phyloP scores from a whole-genome alignment of 169 alveolate species.

The Plasmodium gonderi region DNA sequence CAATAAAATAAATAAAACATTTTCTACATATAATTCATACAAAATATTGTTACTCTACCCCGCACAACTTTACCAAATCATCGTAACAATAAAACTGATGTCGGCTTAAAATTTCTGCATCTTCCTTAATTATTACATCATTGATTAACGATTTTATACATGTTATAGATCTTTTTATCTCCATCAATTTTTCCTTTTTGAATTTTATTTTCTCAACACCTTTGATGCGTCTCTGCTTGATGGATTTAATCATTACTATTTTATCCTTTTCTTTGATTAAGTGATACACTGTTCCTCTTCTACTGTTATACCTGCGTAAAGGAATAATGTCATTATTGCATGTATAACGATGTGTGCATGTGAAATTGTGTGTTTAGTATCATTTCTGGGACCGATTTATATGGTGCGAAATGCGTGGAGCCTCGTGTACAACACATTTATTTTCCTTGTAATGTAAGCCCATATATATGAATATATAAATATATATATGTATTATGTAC shows the following conservation, averaged over 20 bases:
- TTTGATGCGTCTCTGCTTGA: constrained; percentile 31
- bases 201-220: constrained; percentile 2
- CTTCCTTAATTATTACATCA: constrained; percentile 15
- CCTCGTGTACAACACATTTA: neutral
- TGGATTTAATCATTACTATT: constrained; percentile 11
- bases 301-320: constrained; percentile 28
- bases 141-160: constrained; percentile 21
- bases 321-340: neutral
- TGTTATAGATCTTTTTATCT: neutral
- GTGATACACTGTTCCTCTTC: constrained; percentile 58
- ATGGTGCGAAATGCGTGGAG: neutral
- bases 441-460: neutral
- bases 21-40: neutral
- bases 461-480: neutral
- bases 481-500: too few species aligned
- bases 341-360: neutral
- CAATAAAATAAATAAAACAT: neutral
- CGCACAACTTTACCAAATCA: constrained; percentile 18
- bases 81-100: constrained; percentile 44
- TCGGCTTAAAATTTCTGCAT: constrained; percentile 3
- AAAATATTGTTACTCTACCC: neutral
- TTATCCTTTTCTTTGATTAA: constrained; percentile 31
- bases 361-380: neutral
- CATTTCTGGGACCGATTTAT: neutral
- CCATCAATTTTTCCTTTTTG: neutral